Evolutionary conservation across 371 early-diverging fungal genomes (phyloP), one percentile per base, ranked within the genome.

Genomic region (Circinella minor): DNA sequence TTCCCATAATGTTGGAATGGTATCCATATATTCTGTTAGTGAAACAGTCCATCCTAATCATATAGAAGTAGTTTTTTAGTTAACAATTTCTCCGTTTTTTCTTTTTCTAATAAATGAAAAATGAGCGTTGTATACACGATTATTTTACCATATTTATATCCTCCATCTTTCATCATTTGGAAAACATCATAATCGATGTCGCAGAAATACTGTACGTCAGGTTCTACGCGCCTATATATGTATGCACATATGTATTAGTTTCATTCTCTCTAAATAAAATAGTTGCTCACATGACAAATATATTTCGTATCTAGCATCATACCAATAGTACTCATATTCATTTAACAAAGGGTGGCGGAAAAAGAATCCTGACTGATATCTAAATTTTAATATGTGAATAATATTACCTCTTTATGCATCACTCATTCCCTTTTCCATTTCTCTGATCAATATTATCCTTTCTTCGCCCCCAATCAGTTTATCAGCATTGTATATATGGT

Each of bases 101-200:
- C 2, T 27, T 27, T 27, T 27, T 27, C 27, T 27, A 0, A 27
- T 27, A 27, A 27, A 27, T 27, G 27, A 27, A 27, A 27, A 27
- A 27, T 27, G 27, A 27, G 27, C 2, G 27, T 27, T 27, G 27
- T 0, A 27, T 27, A 9, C 43, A 43, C 6, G 39, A 6, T 39
- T 43, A 43, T 43, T 27, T 43, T 49, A 82, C 89, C 96, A 83
- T 99, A 98, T 74, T 89, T 86, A 71, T 92, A 91, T 34, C 90
- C 82, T 65, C 92, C 92, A 39, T 92, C 84, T 69, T 86, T 81
- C 93, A 95, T 94, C 74, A 83, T 93, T 69, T 85, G 81, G 77
- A 99, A 98, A 4, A 95, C 94, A 76, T 99, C 98, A 74, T 93
- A 92, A 67, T 91, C 90, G 55, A 99, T 88, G 63, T 95, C 91